Evolutionary conservation across 1,284 basidiomycete species (phyloP).

Genomic region (Microbotryum intermedium): DNA sequence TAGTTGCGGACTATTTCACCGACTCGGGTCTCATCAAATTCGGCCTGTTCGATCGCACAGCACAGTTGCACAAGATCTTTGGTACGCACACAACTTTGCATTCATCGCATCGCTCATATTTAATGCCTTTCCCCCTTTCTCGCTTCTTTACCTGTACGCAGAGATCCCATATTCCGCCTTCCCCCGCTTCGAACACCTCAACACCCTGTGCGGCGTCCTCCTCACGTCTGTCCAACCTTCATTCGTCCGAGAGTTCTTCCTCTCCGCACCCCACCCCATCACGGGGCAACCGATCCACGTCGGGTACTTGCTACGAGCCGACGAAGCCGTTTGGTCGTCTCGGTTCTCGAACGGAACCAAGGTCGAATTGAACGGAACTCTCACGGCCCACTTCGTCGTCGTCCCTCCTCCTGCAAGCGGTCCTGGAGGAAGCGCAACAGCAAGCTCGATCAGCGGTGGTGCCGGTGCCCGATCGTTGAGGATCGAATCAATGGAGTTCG

Average conservation of each 20-base stretch:
- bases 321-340: conserved; percentile 21
- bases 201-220: conserved; percentile 21
- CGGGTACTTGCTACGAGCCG: conserved; percentile 28
- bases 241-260: conserved; percentile 24
- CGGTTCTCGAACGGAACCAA: conserved; percentile 13
- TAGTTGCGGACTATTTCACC: conserved; percentile 25
- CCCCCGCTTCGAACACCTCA: conserved; percentile 27
- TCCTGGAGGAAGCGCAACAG: not conserved
- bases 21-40: conserved; percentile 27
- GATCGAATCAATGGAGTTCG: conserved; percentile 27
- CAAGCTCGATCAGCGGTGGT: not conserved
- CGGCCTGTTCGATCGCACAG: conserved; percentile 16
- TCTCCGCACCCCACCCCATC: conserved; percentile 23
- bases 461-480: conserved; percentile 5
- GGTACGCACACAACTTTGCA: conserved; percentile 1
- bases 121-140: not conserved
- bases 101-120: too few species aligned
- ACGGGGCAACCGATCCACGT: conserved; percentile 13
- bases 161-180: conserved; percentile 29
- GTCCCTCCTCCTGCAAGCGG: conserved; percentile 1
- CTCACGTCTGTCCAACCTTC: conserved; percentile 1
- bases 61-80: conserved; percentile 23
- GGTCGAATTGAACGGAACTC: conserved; percentile 19
- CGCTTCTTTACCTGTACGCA: not conserved
- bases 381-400: conserved; percentile 24